A percentile compares a stretch with the other conserved stretches of the same genome.
Evolutionary conservation across 1,139 yeast genomes (phyloP).

Genomic region (Yamadazyma siamensis): DNA sequence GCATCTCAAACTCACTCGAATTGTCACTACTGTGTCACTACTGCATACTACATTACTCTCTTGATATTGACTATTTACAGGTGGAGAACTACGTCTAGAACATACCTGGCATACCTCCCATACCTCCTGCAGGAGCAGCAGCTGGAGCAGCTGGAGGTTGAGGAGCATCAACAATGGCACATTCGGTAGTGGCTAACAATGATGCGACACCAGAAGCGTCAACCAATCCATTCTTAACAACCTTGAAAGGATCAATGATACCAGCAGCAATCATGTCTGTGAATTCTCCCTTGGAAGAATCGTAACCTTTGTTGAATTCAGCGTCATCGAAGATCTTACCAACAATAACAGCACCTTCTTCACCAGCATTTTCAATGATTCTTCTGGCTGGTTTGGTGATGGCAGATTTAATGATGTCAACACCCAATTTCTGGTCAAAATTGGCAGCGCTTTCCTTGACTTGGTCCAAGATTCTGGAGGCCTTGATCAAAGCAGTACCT

Average conservation of each 20-base stretch:
- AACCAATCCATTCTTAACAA: slow-evolving; percentile 93
- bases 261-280: slow-evolving; percentile 97
- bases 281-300: slow-evolving; percentile 90
- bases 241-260: slow-evolving; percentile 98
- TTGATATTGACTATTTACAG: slow-evolving; percentile 10
- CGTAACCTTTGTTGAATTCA: slow-evolving; percentile 90
- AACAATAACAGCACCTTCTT: slow-evolving; percentile 95
- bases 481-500: slow-evolving; percentile 98
- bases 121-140: slow-evolving; percentile 55
- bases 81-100: slow-evolving; percentile 12
- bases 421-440: slow-evolving; percentile 98
- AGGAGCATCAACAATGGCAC: slow-evolving; percentile 97
- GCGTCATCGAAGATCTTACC: slow-evolving; percentile 90
- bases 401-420: slow-evolving; percentile 91
- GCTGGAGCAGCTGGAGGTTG: slow-evolving; percentile 77
- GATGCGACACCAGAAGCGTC: slow-evolving; percentile 99
- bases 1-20: no score
- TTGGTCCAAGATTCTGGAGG: slow-evolving; percentile 75
- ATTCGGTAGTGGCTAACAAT: slow-evolving; percentile 95
- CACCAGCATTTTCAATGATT: slow-evolving; percentile 98
- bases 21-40: no score
- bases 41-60: no score
- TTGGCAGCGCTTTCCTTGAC: slow-evolving; percentile 69
- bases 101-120: slow-evolving; percentile 44
- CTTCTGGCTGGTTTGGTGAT: slow-evolving; percentile 96